Evolutionary conservation across 179 eudicot genomes (phyloP).

Genomic region (Kewa caespitosa): DNA sequence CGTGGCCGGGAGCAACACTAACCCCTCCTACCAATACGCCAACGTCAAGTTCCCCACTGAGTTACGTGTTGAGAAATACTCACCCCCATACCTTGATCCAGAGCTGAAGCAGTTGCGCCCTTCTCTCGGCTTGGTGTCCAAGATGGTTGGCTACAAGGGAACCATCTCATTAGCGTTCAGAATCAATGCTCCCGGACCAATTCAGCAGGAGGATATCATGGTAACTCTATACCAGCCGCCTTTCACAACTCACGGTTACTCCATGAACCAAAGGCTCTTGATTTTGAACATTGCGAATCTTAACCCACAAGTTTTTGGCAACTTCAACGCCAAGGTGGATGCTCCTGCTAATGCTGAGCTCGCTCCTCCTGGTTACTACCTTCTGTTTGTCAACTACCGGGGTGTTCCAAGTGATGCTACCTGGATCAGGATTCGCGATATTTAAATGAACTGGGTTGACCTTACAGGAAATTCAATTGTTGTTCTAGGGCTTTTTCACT

Average conservation of each 20-base stretch:
- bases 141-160: constrained; percentile 14
- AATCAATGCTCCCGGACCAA: background rate
- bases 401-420: constrained; percentile 37
- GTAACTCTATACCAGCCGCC: constrained; percentile 42
- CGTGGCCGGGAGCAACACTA: constrained; percentile 33
- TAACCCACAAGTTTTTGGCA: background rate
- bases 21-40: constrained; percentile 13
- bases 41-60: constrained; percentile 59
- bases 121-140: background rate
- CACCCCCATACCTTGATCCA: constrained; percentile 58
- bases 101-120: constrained; percentile 21
- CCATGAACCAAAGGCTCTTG: constrained; percentile 47
- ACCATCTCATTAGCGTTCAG: background rate
- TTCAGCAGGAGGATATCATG: constrained; percentile 22
- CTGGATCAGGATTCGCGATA: constrained; percentile 30
- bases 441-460: background rate
- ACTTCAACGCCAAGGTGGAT: constrained; percentile 13
- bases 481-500: background rate
- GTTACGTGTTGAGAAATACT: constrained; percentile 61
- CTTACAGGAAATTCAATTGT: background rate
- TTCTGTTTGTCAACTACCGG: constrained; percentile 25
- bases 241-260: constrained; percentile 53
- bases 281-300: constrained; percentile 8
- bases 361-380: constrained; percentile 43
- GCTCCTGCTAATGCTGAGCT: constrained; percentile 29